A percentile compares a stretch with the other conserved stretches of the same genome.
phyloP scores from a whole-genome alignment of 495 filamentous ascomycete species.

The Zalerion maritima region DNA sequence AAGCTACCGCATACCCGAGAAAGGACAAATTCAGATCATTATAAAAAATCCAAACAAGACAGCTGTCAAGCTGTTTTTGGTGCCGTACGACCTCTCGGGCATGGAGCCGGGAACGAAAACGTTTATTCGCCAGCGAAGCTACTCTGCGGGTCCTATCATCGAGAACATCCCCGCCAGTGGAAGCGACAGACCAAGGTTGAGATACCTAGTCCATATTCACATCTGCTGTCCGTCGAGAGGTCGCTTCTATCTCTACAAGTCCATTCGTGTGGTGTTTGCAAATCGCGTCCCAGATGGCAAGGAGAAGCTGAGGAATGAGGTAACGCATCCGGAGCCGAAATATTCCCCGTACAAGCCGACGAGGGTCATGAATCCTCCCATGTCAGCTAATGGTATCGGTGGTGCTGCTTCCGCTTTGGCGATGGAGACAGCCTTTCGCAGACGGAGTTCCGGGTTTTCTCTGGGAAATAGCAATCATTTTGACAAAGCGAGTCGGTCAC shows the following conservation, averaged over 20 bases:
- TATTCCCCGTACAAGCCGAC: conserved; percentile 73
- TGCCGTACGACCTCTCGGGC: conserved; percentile 88
- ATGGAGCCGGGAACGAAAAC: conserved; percentile 95
- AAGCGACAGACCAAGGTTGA: conserved; percentile 61
- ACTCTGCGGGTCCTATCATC: conserved; percentile 76
- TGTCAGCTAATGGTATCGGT: conserved; percentile 7
- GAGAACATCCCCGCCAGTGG: conserved; percentile 38
- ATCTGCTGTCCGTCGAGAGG: conserved; percentile 79
- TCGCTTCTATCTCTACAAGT: conserved; percentile 82
- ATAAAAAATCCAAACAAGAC: conserved; percentile 97
- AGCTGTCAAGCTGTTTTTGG: conserved; percentile 84
- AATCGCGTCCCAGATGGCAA: conserved; percentile 96
- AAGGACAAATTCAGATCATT: conserved; percentile 90
- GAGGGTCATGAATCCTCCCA: conserved; percentile 28
- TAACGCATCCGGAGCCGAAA: conserved; percentile 73
- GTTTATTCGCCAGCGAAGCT: conserved; percentile 88
- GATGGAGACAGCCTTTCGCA: conserved; percentile 40
- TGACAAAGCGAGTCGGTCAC: too few relatives aligned
- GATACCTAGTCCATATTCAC: conserved; percentile 88
- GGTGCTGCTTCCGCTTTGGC: conserved; percentile 26
- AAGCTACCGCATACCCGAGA: conserved; percentile 86
- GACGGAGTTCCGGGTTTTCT: conserved; percentile 40
- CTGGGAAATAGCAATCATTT: too few relatives aligned
- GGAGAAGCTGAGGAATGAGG: conserved; percentile 82
- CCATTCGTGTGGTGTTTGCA: conserved; percentile 88